Evolutionary conservation across 192 early-diverging fungal genomes (phyloP).

Genomic region (Rhizophlyctis rosea): DNA sequence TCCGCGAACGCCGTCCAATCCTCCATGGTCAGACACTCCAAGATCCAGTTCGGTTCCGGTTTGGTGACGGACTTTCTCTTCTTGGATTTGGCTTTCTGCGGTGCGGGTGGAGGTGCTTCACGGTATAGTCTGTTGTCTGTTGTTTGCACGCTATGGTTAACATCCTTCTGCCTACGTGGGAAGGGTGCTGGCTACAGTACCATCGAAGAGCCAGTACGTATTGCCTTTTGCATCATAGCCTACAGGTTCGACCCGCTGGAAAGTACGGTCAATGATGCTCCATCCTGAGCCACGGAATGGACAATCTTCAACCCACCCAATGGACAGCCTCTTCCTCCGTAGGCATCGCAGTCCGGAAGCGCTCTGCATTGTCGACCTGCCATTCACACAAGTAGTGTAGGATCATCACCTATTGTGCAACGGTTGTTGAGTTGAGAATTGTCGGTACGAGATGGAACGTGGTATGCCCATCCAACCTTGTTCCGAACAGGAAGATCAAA

Average conservation of each 20-base stretch:
- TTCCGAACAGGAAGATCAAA: slow-evolving; percentile 44
- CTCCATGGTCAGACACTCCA: slow-evolving; percentile 49
- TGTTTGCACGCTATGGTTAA: slow-evolving; percentile 5
- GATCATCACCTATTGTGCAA: slow-evolving; percentile 32
- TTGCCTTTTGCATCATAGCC: slow-evolving; percentile 65
- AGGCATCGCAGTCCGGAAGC: slow-evolving; percentile 50
- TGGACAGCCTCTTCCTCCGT: slow-evolving; percentile 57
- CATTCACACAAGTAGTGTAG: slow-evolving; percentile 54
- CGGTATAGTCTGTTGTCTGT: slow-evolving; percentile 72
- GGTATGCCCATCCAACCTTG: slow-evolving; percentile 36
- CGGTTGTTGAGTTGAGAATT: too few species aligned
- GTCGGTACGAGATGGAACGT: slow-evolving; percentile 14
- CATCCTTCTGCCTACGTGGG: neutral
- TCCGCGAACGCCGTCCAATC: slow-evolving; percentile 67
- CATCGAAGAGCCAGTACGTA: slow-evolving; percentile 80
- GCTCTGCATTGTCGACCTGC: slow-evolving; percentile 70
- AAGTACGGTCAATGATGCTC: neutral
- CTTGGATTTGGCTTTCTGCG: slow-evolving; percentile 13
- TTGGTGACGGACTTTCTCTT: slow-evolving; percentile 26
- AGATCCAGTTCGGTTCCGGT: slow-evolving; percentile 23
- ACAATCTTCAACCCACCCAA: too few species aligned
- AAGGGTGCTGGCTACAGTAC: slow-evolving; percentile 27
- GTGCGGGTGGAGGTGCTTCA: slow-evolving; percentile 46
- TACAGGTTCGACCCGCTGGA: slow-evolving; percentile 70
- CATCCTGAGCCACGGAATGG: too few species aligned